Percentiles rank a stretch among this genome's conserved stretches.
phyloP scores from a whole-genome alignment of 129 eudicot species.

The Dittrichia graveolens region DNA sequence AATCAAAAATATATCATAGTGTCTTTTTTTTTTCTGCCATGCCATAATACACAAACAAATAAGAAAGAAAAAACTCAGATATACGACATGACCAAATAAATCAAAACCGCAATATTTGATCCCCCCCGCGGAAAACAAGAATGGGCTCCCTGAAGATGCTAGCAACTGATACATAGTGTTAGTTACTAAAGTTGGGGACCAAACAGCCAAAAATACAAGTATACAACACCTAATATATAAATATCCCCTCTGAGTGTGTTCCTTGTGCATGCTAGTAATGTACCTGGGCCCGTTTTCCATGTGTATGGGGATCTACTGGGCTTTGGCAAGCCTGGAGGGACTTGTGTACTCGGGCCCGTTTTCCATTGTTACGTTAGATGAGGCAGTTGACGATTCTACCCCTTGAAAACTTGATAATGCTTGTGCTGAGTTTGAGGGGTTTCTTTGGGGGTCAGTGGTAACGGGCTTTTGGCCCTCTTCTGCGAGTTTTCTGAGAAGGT shows the following conservation, averaged over 20 bases:
- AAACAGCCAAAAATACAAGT: conserved; percentile 7
- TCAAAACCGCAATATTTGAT: conserved; percentile 28
- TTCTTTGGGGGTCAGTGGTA: conserved; percentile 44
- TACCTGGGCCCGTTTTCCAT: not conserved
- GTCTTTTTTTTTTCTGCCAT: conserved; percentile 11
- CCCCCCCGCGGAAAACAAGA: not conserved
- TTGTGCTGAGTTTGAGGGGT: conserved; percentile 48
- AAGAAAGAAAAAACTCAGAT: conserved; percentile 20
- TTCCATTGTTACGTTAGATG: conserved; percentile 63
- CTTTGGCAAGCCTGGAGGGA: conserved; percentile 39
- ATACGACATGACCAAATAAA: conserved; percentile 20
- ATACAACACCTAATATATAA: conserved; percentile 11
- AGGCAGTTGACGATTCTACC: conserved; percentile 62
- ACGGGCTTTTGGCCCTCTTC: conserved; percentile 79
- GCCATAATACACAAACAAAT: conserved; percentile 30
- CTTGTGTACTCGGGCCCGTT: conserved; percentile 75
- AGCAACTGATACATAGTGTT: not conserved
- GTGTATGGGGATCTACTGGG: conserved; percentile 2
- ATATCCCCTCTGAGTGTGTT: not conserved
- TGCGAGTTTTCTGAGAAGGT: conserved; percentile 82
- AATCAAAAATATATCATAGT: conserved; percentile 15
- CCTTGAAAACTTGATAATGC: conserved; percentile 44
- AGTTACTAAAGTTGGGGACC: too few relatives aligned
- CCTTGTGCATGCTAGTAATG: conserved; percentile 11
- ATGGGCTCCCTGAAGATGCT: conserved; percentile 10